A percentile compares a stretch with the other conserved stretches of the same genome.
Conservation (phyloP, 106 monocot species). For the Apostasia shenzhenica region DNA sequence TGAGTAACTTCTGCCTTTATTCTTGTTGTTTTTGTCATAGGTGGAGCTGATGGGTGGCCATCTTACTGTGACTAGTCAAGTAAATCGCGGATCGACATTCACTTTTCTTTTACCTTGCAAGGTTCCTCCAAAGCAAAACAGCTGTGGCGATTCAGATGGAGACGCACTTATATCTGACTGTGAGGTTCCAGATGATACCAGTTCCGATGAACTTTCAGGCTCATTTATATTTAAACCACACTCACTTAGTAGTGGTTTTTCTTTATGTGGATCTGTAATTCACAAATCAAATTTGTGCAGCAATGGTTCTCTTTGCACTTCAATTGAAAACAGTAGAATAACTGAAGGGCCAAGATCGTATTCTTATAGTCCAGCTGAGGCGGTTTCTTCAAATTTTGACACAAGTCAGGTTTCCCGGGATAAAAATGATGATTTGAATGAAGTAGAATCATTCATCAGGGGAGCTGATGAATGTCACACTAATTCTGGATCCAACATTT, state of each 20-base stretch:
- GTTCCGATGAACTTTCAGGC: conserved; percentile 25
- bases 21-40: conserved; percentile 21
- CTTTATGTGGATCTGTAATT: conserved; percentile 16
- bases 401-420: background rate
- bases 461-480: background rate
- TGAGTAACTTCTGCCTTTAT: no score
- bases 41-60: conserved; percentile 75
- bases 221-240: conserved; percentile 51
- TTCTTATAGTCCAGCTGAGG: conserved; percentile 6
- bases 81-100: conserved; percentile 57
- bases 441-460: background rate
- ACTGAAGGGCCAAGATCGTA: conserved; percentile 15
- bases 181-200: conserved; percentile 8
- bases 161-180: conserved; percentile 14
- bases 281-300: conserved; percentile 6
- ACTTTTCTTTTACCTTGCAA: conserved; percentile 65
- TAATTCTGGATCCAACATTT: background rate
- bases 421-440: background rate
- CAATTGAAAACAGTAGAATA: conserved; percentile 6
- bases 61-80: conserved; percentile 51
- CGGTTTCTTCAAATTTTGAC: conserved; percentile 5
- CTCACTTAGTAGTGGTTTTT: conserved; percentile 13
- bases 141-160: conserved; percentile 46
- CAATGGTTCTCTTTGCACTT: conserved; percentile 2
- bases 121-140: conserved; percentile 28